Base-by-base conservation (phyloP, 1,284 basidiomycete genomes). In the Ustilago curta region DNA sequence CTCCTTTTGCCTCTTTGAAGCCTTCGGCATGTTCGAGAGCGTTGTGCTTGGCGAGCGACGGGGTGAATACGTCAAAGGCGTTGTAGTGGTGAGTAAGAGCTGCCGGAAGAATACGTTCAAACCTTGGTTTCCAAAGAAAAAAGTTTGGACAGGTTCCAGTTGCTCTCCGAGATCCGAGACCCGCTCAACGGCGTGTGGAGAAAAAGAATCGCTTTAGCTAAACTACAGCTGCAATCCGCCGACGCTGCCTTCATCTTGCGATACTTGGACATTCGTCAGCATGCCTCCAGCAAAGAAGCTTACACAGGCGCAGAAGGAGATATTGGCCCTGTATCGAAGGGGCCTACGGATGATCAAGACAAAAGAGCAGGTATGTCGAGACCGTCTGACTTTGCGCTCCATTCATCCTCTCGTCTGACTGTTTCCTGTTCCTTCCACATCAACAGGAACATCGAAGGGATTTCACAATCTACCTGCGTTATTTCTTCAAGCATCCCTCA, bases 391-490 rank as follows among this genome's bases (percentile, higher is more conserved):
- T 31, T 16, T 16, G 8, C 27, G 19, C 40, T 11, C 6, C 27
- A 11, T 58, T 37, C 8, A 43, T 23, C 39, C 32, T 25, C 25
- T 32, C 11, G 31, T 29, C 12, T 4, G 29, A 9, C 18, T 12
- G 8, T 31, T 19, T 11, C 23, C 47, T 27, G 12, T 12, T 16
- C 37, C 19, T 23, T 25, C 5, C 12, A 14, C 5, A 19, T 7
- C 14, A 32, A 37, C 68, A 84, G 83, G 64, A 70, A 37, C 59
- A 77, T 27, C 80, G 72, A 45, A 65, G 70, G 32, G 65, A 78
- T 59, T 84, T 84, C 48, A 76, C 70, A 32, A 68, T 83, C 45
- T 84, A 83, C 62, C 62, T 84, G 32, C 82, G 83, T 21, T 81
- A 84, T 64, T 80, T 79, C 48, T 84, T 84, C 54, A 73, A 77